phyloP scores from a whole-genome alignment of 331 rosid species.

The Arachis monticola region DNA sequence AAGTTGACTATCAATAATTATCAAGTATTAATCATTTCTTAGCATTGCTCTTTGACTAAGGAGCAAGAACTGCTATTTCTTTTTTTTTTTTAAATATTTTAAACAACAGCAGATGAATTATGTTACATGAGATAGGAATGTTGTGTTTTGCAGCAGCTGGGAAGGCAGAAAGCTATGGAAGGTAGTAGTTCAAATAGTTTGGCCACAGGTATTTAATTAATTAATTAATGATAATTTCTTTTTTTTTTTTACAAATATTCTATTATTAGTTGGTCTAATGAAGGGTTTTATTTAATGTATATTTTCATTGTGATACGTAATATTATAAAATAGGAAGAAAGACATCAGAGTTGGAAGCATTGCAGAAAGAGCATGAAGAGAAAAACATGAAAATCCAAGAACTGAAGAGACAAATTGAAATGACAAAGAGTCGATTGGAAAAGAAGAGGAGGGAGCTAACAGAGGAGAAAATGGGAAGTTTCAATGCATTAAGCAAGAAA shows the following conservation, averaged over 20 bases:
- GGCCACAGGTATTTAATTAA: constrained; percentile 39
- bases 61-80: not conserved
- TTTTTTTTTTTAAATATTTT: not conserved
- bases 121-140: not conserved
- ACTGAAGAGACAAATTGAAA: constrained; percentile 53
- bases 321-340: constrained; percentile 12
- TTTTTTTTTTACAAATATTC: not conserved
- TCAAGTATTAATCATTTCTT: not conserved
- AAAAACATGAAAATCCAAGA: constrained; percentile 49
- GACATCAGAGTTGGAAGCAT: constrained; percentile 42
- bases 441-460: constrained; percentile 30
- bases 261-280: too few relatives aligned
- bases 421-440: constrained; percentile 50
- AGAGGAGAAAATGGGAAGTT: constrained; percentile 47
- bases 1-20: not conserved
- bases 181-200: constrained; percentile 34
- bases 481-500: constrained; percentile 44
- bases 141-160: constrained; percentile 39
- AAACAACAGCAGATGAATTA: not conserved
- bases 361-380: constrained; percentile 51
- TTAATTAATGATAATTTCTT: not conserved
- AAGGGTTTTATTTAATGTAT: not conserved
- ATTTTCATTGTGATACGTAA: not conserved
- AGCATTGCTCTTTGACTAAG: not conserved
- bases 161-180: constrained; percentile 54